A percentile compares a stretch with the other conserved stretches of the same genome.
Conservation (phyloP, 2,329 filamentous ascomycete species). For the Madurella fahalii region DNA sequence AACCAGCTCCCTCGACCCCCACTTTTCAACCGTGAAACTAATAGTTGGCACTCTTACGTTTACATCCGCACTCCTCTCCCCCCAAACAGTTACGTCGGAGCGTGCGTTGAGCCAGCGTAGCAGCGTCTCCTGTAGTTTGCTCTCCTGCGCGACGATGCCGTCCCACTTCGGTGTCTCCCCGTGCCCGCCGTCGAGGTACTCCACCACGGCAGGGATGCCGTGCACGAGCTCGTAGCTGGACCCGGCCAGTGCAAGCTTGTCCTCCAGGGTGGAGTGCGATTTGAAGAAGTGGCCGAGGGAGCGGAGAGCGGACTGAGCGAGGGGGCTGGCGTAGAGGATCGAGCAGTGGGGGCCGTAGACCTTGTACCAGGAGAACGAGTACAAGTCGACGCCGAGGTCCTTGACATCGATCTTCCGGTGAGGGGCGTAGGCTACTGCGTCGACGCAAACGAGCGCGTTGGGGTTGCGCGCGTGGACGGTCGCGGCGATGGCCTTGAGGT, state of each 20-base stretch:
- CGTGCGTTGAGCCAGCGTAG: conserved; percentile 52
- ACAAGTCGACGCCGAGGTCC: conserved; percentile 67
- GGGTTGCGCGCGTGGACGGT: conserved; percentile 47
- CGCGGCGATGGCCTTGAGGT: conserved; percentile 53
- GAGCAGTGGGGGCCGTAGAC: conserved; percentile 74
- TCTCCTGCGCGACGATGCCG: conserved; percentile 53
- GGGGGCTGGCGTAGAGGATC: conserved; percentile 61
- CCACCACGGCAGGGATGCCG: conserved; percentile 55
- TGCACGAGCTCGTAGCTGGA: conserved; percentile 68
- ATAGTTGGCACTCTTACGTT: conserved; percentile 56
- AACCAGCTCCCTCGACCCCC: conserved; percentile 47
- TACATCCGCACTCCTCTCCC: conserved; percentile 47
- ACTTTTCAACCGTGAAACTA: conserved; percentile 55
- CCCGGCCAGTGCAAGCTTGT: conserved; percentile 65
- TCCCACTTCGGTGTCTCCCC: conserved; percentile 35
- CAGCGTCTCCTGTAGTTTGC: conserved; percentile 50
- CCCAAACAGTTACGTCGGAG: conserved; percentile 50
- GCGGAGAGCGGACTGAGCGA: conserved; percentile 51
- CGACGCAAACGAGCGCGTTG: conserved; percentile 63
- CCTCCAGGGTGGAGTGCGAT: conserved; percentile 51
- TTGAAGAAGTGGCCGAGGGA: conserved; percentile 67
- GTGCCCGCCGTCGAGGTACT: conserved; percentile 51
- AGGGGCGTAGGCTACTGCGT: conserved; percentile 73
- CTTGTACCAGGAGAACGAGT: conserved; percentile 80
- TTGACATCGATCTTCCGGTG: conserved; percentile 67